These are phyloP conservation scores for Castanopsis chinensis DNA, from an alignment of 306 rosid species.

Conservation along the genomic window DNA sequence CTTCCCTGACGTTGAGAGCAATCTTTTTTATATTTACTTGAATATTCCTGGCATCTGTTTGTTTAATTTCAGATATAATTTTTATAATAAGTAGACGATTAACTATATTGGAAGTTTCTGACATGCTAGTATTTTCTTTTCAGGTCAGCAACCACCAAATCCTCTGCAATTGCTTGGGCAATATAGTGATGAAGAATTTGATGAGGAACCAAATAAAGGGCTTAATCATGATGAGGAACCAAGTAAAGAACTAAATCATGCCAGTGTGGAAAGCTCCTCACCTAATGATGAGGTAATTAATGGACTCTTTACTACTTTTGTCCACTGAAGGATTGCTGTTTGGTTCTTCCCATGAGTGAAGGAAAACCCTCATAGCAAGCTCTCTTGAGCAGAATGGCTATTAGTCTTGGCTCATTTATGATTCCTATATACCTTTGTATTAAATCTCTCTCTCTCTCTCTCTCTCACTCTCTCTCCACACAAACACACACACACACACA, in stretches of 20 bases:
- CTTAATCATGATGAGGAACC: slow-evolving; percentile 48
- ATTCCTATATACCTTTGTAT: background rate
- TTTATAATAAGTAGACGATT: slow-evolving; percentile 9
- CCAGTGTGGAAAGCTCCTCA: slow-evolving; percentile 33
- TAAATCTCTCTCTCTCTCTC: background rate
- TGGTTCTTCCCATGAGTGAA: background rate
- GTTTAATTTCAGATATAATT: slow-evolving; percentile 17
- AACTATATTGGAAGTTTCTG: slow-evolving; percentile 34
- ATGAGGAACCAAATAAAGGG: slow-evolving; percentile 52
- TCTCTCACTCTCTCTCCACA: too few relatives aligned
- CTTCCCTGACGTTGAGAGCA: slow-evolving; percentile 12
- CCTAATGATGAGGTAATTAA: slow-evolving; percentile 61
- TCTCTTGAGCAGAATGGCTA: background rate
- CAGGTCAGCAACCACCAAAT: slow-evolving; percentile 74
- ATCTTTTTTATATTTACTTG: slow-evolving; percentile 9
- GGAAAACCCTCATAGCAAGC: background rate
- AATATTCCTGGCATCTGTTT: slow-evolving; percentile 6
- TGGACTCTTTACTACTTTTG: background rate
- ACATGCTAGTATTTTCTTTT: slow-evolving; percentile 50
- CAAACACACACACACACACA: too few relatives aligned
- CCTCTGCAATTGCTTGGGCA: slow-evolving; percentile 91
- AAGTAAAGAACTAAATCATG: slow-evolving; percentile 35
- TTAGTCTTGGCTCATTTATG: background rate
- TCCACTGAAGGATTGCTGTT: background rate
- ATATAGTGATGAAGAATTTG: slow-evolving; percentile 86